Evolutionary conservation across 345 rosid genomes (phyloP), one percentile per base, ranked within the genome.

Genomic region (Adansonia digitata): DNA sequence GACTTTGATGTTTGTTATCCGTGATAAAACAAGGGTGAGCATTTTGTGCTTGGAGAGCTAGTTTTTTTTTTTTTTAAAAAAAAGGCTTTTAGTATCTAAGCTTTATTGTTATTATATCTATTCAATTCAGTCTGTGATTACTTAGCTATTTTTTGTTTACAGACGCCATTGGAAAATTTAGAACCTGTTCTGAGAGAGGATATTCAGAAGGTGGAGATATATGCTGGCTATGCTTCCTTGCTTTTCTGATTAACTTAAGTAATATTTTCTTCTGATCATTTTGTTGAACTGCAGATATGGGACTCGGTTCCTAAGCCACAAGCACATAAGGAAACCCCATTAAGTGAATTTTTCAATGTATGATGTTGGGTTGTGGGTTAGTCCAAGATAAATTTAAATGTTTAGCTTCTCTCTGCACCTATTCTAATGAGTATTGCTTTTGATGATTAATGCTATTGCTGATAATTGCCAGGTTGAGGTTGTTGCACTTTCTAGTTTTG

Each of bases 281-380:
- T 42, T 70, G 49, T 65, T 75, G 73, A 51, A 72, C 73, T 80
- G 82, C 89, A 96, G 99, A 96, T 96, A 83, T 96, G 99, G 99
- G 97, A 96, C 74, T 82, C 87, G 61, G 97, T 96, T 67, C 94
- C 98, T 43, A 96, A 96, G 92, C 98, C 98, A 60, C 84, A 89
- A 80, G 97, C 94, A 42, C 98, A 93, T 84, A 83, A 81, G 83
- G 92, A 92, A 83, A 96, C 98, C 77, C 98, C 92, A 29, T 75
- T 96, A 53, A 92, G 99, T 75, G 99, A 96, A 77, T 96, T 96
- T 84, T 96, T 96, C 82, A 93, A 96, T 84, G 98, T 96, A 84
- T 71, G 91, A 64, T 56, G 53, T 78, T 52, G 18, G 59, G 40
- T 79, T 40, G 26, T 48, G 52, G 9, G 35, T 65, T 65, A 56